phyloP scores from a whole-genome alignment of 2,329 filamentous ascomycete species.

The Verticillium longisporum region DNA sequence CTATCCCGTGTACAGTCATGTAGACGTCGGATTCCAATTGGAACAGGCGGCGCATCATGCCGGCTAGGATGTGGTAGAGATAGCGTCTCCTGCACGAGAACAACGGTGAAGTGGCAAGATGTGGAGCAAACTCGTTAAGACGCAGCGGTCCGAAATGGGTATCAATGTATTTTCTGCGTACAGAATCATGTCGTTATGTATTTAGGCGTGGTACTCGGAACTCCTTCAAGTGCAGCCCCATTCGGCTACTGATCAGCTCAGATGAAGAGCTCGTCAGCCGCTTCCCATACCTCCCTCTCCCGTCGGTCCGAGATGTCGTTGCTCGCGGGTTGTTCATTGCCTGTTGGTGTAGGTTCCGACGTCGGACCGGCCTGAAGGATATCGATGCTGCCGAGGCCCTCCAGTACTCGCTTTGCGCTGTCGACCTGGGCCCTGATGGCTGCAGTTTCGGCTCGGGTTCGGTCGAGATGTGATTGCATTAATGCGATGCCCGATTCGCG shows the following conservation, averaged over 20 bases:
- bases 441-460: constrained; percentile 65
- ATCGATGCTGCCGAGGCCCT: constrained; percentile 54
- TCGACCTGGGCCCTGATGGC: constrained; percentile 60
- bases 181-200: not conserved
- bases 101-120: too few relatives aligned
- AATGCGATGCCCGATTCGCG: constrained; percentile 78
- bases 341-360: not conserved
- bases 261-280: constrained; percentile 32
- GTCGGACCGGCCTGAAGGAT: constrained; percentile 13
- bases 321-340: not conserved
- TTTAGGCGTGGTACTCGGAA: not conserved
- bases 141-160: not conserved
- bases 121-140: too few relatives aligned
- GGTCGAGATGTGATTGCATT: constrained; percentile 79
- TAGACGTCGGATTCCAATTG: constrained; percentile 13
- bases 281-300: constrained; percentile 32
- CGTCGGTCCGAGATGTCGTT: constrained; percentile 1
- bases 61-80: not conserved
- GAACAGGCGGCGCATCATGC: not conserved
- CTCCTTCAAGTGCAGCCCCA: not conserved
- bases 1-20: constrained; percentile 43
- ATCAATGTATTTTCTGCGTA: not conserved
- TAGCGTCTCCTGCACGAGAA: too few relatives aligned
- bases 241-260: constrained; percentile 10
- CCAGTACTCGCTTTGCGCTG: constrained; percentile 67